These are phyloP conservation scores for Cytospora chrysosperma DNA, from an alignment of 2,329 filamentous ascomycete genomes.

Conservation along the genomic window DNA sequence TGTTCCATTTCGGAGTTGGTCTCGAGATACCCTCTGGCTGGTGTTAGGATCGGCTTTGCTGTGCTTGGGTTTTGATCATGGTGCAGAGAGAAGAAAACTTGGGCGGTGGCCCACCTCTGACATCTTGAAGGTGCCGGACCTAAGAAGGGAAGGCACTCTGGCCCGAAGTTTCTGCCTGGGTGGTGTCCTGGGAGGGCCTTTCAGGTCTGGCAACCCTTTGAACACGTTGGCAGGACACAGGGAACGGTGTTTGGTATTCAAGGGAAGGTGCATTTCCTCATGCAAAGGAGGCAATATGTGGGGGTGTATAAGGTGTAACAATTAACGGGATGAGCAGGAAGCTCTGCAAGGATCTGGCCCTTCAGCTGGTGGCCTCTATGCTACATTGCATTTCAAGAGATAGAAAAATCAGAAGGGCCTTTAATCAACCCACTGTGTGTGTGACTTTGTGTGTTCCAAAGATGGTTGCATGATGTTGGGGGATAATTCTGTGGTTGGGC, in stretches of 20 bases:
- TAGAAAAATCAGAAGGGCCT: too few relatives aligned
- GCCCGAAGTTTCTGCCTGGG: neutral
- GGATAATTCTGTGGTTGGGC: too few relatives aligned
- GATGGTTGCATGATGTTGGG: too few relatives aligned
- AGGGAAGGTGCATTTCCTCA: neutral
- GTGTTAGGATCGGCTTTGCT: neutral
- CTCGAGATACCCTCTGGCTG: constrained; percentile 4
- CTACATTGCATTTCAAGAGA: too few relatives aligned
- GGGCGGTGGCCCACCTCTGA: neutral
- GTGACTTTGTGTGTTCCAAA: too few relatives aligned
- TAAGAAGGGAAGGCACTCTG: neutral
- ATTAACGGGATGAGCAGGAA: too few relatives aligned
- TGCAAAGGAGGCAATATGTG: too few relatives aligned
- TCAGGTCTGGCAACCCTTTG: neutral
- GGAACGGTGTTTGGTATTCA: neutral
- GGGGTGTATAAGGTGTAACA: too few relatives aligned
- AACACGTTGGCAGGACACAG: neutral
- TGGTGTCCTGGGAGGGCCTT: neutral
- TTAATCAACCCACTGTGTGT: too few relatives aligned
- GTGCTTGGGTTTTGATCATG: constrained; percentile 1
- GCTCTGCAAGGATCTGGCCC: too few relatives aligned
- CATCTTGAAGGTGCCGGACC: neutral
- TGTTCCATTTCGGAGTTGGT: constrained; percentile 4
- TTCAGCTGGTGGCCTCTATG: too few relatives aligned
- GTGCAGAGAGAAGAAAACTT: neutral